Base-by-base conservation (phyloP, 495 filamentous ascomycete genomes). In the Penicillium lagena region DNA sequence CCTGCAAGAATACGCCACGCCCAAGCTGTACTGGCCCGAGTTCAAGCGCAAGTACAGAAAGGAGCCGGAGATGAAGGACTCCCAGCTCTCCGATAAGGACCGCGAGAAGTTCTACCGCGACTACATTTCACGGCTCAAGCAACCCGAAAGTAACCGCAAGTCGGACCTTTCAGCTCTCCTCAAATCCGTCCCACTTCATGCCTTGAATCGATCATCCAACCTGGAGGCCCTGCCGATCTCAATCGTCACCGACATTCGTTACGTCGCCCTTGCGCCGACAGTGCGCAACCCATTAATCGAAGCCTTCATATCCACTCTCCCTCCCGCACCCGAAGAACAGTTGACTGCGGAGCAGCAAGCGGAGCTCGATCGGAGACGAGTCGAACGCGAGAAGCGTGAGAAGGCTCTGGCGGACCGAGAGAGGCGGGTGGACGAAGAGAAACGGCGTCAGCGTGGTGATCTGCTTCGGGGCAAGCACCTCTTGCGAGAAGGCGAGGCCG, bases 1-100 rank as follows among this genome's bases (percentile, higher is more conserved):
- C 50, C 70, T 98, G 14, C 80, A 90, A 45, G 80, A 84, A 47
- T 71, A 85, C 44, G 89, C 89, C 1, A 91, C 83, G 0, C 83
- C 86, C 1, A 96, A 96, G 66, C 70, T 97, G 9, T 98, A 94
- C 64, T 98, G 93, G 93, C 82, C 87, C 0, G 93, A 98, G 58
- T 98, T 98, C 62, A 87, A 87, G 50, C 76, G 91, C 29, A 97
- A 96, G 56, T 93, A 82, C 53, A 84, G 83, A 47, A 89, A 85
- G 47, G 89, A 91, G 44, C 58, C 76, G 0, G 80, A 81, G 41
- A 94, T 97, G 90, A 82, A 79, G 39, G 83, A 90, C 50, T 59
- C 78, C 7, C 78, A 83, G 37, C 57, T 96, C 27, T 64, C 68
- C 1, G 94, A 98, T 57, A 94, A 90, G 55, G 90, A 96, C 46